These are phyloP conservation scores for Talaromyces islandicus DNA, from an alignment of 2,329 filamentous ascomycete genomes.

Conservation along the genomic window DNA sequence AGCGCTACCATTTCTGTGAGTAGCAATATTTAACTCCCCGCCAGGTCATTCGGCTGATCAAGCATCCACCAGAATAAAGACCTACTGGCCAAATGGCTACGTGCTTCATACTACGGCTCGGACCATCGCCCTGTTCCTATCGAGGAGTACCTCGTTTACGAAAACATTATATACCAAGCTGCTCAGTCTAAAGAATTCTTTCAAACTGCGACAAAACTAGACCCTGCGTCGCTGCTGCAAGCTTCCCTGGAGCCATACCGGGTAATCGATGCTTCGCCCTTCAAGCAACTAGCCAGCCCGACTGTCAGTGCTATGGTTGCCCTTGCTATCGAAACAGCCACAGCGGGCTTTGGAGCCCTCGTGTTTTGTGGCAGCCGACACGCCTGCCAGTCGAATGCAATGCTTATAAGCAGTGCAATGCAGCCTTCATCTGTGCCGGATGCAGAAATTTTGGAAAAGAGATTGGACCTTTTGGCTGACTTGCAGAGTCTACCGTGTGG, in stretches of 20 bases:
- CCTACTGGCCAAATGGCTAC: constrained; percentile 63
- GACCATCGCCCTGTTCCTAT: constrained; percentile 70
- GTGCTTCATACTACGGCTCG: constrained; percentile 66
- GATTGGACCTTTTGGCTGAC: constrained; percentile 60
- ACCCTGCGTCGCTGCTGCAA: constrained; percentile 22
- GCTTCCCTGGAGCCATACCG: constrained; percentile 31
- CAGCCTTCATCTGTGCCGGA: constrained; percentile 46
- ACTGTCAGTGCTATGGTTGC: constrained; percentile 66
- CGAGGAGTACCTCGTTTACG: constrained; percentile 67
- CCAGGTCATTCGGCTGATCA: background rate
- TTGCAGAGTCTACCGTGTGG: constrained; percentile 61
- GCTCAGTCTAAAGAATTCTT: constrained; percentile 54
- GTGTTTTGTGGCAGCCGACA: constrained; percentile 68
- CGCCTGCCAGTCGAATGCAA: constrained; percentile 63
- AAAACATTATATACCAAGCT: constrained; percentile 61
- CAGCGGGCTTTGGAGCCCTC: constrained; percentile 63
- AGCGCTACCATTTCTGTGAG: constrained; percentile 68
- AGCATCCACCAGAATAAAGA: constrained; percentile 56
- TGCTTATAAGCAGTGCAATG: constrained; percentile 61
- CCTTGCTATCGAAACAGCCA: constrained; percentile 62
- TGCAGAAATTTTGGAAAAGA: constrained; percentile 47
- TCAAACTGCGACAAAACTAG: constrained; percentile 51
- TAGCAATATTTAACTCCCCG: background rate
- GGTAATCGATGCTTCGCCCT: constrained; percentile 50
- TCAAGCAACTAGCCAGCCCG: constrained; percentile 59